phyloP scores from a whole-genome alignment of 2,329 filamentous ascomycete genomes.

The Sporothrix dimorphospora region DNA sequence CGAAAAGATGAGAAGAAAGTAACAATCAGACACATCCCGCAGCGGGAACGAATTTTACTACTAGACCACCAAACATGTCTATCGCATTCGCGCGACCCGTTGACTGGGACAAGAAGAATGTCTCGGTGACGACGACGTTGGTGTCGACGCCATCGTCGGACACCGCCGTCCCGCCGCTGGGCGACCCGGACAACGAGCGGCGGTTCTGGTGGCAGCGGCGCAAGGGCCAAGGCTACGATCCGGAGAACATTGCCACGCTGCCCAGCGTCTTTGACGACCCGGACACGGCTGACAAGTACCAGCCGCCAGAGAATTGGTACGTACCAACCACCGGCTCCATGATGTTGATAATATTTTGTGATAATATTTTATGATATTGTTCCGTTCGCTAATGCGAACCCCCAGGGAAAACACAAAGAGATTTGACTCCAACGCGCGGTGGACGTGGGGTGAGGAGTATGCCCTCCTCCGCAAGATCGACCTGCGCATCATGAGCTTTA shows the following conservation, averaged over 20 bases:
- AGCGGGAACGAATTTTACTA: not conserved
- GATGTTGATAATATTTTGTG: too few relatives aligned
- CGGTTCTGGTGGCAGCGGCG: conserved; percentile 41
- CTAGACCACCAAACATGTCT: not conserved
- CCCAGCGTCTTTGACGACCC: conserved; percentile 46
- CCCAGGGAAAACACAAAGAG: conserved; percentile 44
- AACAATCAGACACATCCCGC: not conserved
- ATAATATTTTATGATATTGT: too few relatives aligned
- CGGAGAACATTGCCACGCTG: conserved; percentile 44
- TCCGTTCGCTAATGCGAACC: not conserved
- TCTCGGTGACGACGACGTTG: not conserved
- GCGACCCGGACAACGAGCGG: conserved; percentile 17
- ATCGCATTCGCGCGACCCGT: not conserved
- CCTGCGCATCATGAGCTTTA: conserved; percentile 49
- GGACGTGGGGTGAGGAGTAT: conserved; percentile 48
- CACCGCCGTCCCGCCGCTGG: conserved; percentile 1
- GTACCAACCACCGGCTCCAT: not conserved
- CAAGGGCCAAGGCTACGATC: conserved; percentile 36
- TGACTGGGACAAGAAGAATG: conserved; percentile 8
- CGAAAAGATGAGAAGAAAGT: not conserved
- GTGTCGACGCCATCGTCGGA: not conserved
- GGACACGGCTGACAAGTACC: conserved; percentile 42
- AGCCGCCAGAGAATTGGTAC: conserved; percentile 38
- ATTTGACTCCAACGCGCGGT: conserved; percentile 51
- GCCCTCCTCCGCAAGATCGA: conserved; percentile 51